Evolutionary conservation across 495 filamentous ascomycete species (phyloP), one percentile per base, ranked within the genome.

Genomic region (Neurospora sublineolata): DNA sequence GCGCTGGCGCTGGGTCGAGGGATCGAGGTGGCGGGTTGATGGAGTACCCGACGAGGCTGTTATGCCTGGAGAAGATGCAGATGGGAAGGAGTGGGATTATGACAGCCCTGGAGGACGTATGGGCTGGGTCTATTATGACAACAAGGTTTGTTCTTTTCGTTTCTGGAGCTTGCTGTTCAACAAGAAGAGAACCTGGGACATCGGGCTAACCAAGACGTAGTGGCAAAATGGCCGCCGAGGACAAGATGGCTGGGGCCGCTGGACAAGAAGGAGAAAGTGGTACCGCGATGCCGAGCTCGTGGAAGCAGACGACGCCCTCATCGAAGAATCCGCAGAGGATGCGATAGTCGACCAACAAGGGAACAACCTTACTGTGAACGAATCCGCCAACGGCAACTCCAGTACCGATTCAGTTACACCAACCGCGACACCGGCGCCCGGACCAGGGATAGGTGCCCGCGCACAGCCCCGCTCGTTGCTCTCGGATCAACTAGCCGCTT

Each of bases 41-140:
- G 93, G 93, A 18, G 89, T 86, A 3, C 79, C 90, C 64, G 81
- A 86, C 69, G 83, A 84, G 79, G 75, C 84, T 72, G 80, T 85
- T 74, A 82, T 82, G 72, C 79, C 80, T 73, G 52, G 52, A 36
- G 52, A 64, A 30, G 52, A 64, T 18, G 79, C 75, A 27, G 82
- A 82, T 79, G 72, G 83, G 4, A 69, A 76, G 75, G 80, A 81
- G 77, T 80, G 76, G 81, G 83, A 84, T 52, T 85, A 87, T 71
- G 81, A 84, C 68, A 80, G 80, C 8, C 83, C 88, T 18, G 90
- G 88, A 37, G 89, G 87, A 4, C 88, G 88, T 73, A 82, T 80
- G 70, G 95, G 95, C 3, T 99, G 95, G 95, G 91, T 97, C 60
- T 99, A 95, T 81, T 97, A 97, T 81, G 95, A 99, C 79, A 98